Conservation (phyloP, 495 filamentous ascomycete species). For the Eremomyces bilateralis region DNA sequence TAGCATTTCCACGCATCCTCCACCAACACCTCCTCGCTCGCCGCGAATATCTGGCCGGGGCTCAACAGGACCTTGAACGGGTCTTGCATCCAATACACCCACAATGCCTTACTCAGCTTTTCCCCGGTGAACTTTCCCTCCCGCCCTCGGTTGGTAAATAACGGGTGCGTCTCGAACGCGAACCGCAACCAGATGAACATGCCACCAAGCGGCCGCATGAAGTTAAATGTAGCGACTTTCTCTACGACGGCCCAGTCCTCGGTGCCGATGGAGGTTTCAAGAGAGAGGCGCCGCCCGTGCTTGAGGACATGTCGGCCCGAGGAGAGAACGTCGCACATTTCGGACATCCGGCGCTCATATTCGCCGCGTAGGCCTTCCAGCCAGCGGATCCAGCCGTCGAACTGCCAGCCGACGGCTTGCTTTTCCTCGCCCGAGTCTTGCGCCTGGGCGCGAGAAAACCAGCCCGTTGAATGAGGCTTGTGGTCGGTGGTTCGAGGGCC, state of each 20-base stretch:
- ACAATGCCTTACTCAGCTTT: conserved; percentile 37
- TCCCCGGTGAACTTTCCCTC: conserved; percentile 22
- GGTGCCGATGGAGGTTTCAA: conserved; percentile 15
- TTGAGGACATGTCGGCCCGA: conserved; percentile 37
- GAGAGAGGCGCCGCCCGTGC: conserved; percentile 14
- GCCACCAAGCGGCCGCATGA: conserved; percentile 61
- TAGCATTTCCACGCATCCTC: conserved; percentile 39
- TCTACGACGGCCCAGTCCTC: conserved; percentile 42
- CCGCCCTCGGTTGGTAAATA: too few species aligned
- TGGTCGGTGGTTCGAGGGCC: too few species aligned
- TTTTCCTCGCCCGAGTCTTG: background rate
- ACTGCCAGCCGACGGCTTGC: conserved; percentile 38
- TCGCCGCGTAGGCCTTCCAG: conserved; percentile 55
- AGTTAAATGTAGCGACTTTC: conserved; percentile 47
- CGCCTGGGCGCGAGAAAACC: too few species aligned
- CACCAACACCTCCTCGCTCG: conserved; percentile 31
- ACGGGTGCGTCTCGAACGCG: conserved; percentile 46
- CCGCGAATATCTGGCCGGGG: conserved; percentile 50
- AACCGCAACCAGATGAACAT: conserved; percentile 82
- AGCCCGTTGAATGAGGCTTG: too few species aligned
- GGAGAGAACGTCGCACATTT: conserved; percentile 50
- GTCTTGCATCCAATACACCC: conserved; percentile 46
- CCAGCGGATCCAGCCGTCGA: conserved; percentile 78
- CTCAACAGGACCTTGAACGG: conserved; percentile 42
- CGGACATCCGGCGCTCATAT: conserved; percentile 65